Conservation (phyloP, 2,329 filamentous ascomycete genomes). For the Colletotrichum incanum region DNA sequence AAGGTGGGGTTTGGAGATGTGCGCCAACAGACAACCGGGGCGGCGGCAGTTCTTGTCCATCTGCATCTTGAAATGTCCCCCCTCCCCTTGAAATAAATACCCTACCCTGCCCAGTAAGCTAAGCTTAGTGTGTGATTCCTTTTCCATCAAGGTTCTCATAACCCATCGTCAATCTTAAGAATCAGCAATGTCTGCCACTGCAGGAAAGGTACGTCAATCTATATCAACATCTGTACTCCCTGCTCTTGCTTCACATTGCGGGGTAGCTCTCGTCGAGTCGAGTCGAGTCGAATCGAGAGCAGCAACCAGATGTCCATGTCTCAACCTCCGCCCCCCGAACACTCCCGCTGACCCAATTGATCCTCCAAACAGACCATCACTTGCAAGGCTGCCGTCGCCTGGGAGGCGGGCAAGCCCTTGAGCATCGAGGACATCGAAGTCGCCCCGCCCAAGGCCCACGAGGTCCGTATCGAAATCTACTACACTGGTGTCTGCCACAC, state of each 20-base stretch:
- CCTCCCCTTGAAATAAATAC: constrained; percentile 40
- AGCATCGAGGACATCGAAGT: constrained; percentile 95
- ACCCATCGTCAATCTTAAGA: constrained; percentile 21
- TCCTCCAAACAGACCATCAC: constrained; percentile 80
- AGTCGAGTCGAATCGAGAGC: constrained; percentile 1
- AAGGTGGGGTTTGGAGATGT: constrained; percentile 41
- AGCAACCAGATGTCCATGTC: not conserved
- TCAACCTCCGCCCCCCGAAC: not conserved
- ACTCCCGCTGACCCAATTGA: constrained; percentile 32
- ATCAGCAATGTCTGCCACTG: constrained; percentile 43
- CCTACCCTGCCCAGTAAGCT: constrained; percentile 37
- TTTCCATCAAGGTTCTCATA: constrained; percentile 45
- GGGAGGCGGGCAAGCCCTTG: constrained; percentile 94
- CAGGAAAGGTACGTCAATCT: constrained; percentile 43
- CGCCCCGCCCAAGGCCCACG: constrained; percentile 87
- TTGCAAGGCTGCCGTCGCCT: constrained; percentile 97
- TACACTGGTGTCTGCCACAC: constrained; percentile 99
- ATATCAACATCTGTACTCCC: constrained; percentile 16
- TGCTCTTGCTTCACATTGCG: constrained; percentile 33
- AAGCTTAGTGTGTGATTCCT: constrained; percentile 32
- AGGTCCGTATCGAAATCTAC: constrained; percentile 97
- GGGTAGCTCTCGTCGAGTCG: constrained; percentile 35
- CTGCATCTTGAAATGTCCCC: constrained; percentile 19
- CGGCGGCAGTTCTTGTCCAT: constrained; percentile 35
- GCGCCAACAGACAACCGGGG: constrained; percentile 18